A percentile compares a stretch with the other conserved stretches of the same genome.
These are phyloP conservation scores for Pulveroboletus sp. DNA, from an alignment of 768 basidiomycete species.

Conservation along the genomic window DNA sequence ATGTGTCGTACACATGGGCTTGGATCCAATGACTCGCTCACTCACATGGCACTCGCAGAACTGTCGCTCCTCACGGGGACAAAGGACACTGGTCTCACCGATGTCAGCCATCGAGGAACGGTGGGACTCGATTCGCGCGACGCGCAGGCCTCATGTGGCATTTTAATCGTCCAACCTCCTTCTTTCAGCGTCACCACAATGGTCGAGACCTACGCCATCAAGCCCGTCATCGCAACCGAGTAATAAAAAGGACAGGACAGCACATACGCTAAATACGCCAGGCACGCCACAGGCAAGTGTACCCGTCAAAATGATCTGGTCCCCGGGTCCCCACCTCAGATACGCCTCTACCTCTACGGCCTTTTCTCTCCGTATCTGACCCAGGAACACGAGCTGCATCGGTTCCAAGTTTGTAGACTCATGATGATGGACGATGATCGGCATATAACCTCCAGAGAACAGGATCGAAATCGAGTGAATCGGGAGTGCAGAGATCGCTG, in stretches of 20 bases:
- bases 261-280: constrained; percentile 49
- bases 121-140: constrained; percentile 30
- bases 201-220: constrained; percentile 34
- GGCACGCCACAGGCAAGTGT: constrained; percentile 49
- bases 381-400: constrained; percentile 32
- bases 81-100: constrained; percentile 49
- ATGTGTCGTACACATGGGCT: neutral
- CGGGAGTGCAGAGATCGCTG: constrained; percentile 52
- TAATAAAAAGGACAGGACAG: neutral
- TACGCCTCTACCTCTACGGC: constrained; percentile 31
- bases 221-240: neutral
- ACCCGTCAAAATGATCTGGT: constrained; percentile 57
- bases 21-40: neutral
- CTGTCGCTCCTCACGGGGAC: constrained; percentile 47
- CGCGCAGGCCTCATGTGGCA: constrained; percentile 47
- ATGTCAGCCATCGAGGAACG: constrained; percentile 53
- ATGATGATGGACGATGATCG: constrained; percentile 49
- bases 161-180: constrained; percentile 62
- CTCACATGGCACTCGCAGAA: constrained; percentile 46
- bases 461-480: constrained; percentile 57
- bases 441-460: constrained; percentile 47
- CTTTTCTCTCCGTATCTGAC: constrained; percentile 42
- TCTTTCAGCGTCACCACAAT: constrained; percentile 51
- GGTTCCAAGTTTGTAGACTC: constrained; percentile 10
- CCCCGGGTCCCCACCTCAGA: constrained; percentile 56